Percentiles rank a stretch among this genome's conserved stretches.
Conservation (phyloP, 1,284 basidiomycete species). For the Trichosporon inkin region DNA sequence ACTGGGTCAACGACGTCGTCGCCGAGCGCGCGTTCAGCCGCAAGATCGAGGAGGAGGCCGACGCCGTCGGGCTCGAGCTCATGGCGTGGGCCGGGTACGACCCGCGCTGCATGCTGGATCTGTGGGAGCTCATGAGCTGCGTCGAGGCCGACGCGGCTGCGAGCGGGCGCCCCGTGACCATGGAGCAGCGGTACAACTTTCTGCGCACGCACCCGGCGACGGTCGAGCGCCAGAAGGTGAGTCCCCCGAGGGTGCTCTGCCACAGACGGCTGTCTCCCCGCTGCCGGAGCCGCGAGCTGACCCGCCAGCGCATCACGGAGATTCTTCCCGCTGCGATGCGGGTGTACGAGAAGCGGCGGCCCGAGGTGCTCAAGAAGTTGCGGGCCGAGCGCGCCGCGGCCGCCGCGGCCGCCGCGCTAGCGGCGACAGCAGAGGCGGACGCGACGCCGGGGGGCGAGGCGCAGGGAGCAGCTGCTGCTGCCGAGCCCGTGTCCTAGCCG, state of each 20-base stretch:
- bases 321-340: not conserved
- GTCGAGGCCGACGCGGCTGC: constrained; percentile 51
- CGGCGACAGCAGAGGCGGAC: not conserved
- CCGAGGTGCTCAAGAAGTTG: not conserved
- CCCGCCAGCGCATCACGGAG: not conserved
- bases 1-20: constrained; percentile 54
- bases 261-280: too few species aligned
- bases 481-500: too few species aligned
- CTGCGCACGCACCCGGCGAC: constrained; percentile 55
- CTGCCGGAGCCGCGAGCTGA: too few species aligned
- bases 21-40: constrained; percentile 54
- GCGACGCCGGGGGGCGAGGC: not conserved
- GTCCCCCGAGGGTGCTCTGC: constrained; percentile 10
- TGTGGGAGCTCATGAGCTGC: constrained; percentile 55
- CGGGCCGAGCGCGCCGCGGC: not conserved
- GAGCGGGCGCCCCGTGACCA: constrained; percentile 30
- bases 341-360: not conserved
- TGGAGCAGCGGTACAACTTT: constrained; percentile 48
- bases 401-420: not conserved
- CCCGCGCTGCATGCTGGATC: constrained; percentile 51
- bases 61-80: constrained; percentile 53
- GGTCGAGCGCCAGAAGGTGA: constrained; percentile 46
- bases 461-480: not conserved
- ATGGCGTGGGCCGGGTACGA: constrained; percentile 55
- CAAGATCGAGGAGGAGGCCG: constrained; percentile 56